Conservation (phyloP, 495 filamentous ascomycete genomes). For the Penicillium argentinense region DNA sequence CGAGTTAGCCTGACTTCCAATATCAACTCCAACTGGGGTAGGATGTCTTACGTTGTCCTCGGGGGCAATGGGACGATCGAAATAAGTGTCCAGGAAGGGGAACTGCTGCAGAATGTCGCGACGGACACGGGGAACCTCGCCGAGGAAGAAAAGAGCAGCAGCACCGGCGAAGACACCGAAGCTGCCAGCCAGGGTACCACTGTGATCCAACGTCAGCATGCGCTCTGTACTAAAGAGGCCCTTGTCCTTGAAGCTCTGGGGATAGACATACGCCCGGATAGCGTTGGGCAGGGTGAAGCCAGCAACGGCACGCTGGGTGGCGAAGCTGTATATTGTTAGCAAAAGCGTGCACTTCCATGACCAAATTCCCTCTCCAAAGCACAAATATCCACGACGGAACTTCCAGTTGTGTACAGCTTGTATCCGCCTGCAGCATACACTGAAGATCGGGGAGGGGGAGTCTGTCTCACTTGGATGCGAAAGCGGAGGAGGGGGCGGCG, state of each 20-base stretch:
- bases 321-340: conserved; percentile 48
- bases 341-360: background rate
- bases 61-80: conserved; percentile 56
- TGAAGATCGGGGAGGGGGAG: conserved; percentile 9
- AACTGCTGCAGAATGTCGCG: conserved; percentile 65
- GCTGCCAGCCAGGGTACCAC: conserved; percentile 51
- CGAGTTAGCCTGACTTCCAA: conserved; percentile 21
- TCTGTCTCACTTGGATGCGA: conserved; percentile 48
- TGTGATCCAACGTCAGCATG: conserved; percentile 27
- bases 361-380: background rate
- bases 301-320: conserved; percentile 44
- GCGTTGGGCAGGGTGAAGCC: conserved; percentile 49
- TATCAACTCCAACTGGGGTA: background rate
- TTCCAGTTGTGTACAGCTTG: no score
- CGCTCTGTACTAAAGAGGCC: background rate
- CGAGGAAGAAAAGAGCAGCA: conserved; percentile 70
- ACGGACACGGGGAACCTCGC: conserved; percentile 65
- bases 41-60: conserved; percentile 64
- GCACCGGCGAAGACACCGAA: conserved; percentile 63
- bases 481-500: conserved; percentile 39
- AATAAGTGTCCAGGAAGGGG: conserved; percentile 60
- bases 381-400: no score
- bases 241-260: background rate
- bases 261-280: conserved; percentile 49
- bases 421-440: background rate